Conservation (phyloP, 805 yeast species). For the Metschnikowia orientalis region DNA sequence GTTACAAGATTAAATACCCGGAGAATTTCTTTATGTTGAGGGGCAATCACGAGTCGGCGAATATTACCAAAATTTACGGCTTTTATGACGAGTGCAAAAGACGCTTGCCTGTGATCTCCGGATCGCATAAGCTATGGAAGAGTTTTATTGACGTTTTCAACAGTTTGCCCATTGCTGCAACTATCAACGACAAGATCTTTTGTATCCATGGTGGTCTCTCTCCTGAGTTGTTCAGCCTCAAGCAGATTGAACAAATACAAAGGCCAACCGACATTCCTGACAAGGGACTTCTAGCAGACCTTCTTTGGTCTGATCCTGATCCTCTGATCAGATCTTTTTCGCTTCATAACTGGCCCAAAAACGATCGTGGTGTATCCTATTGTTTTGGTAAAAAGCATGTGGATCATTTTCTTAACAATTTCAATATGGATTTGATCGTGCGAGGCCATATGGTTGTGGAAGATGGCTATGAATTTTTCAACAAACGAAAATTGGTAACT, state of each 20-base stretch:
- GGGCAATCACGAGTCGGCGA: conserved; percentile 58
- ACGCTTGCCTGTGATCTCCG: conserved; percentile 31
- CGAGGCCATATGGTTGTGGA: conserved; percentile 90
- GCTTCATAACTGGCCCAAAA: conserved; percentile 63
- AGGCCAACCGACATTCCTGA: conserved; percentile 86
- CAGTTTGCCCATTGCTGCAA: conserved; percentile 58
- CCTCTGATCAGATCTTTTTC: conserved; percentile 33
- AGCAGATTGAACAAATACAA: conserved; percentile 64
- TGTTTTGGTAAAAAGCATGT: conserved; percentile 72
- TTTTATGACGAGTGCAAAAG: conserved; percentile 60
- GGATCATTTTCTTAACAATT: conserved; percentile 59
- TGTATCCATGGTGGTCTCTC: conserved; percentile 73
- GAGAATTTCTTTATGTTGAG: conserved; percentile 58
- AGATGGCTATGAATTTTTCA: conserved; percentile 82
- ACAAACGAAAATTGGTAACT: conserved; percentile 68
- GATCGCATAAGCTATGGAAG: conserved; percentile 45
- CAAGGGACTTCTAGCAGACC: conserved; percentile 69
- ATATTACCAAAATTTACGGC: conserved; percentile 56
- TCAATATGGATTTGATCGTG: conserved; percentile 71
- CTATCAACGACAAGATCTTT: conserved; percentile 53
- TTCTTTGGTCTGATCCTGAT: conserved; percentile 82
- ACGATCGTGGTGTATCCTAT: conserved; percentile 80
- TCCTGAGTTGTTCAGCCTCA: conserved; percentile 60
- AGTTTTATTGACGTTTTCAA: conserved; percentile 52
- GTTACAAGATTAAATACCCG: conserved; percentile 55